Evolutionary conservation across 768 basidiomycete genomes (phyloP).

Genomic region (Lentinula aciculospora): DNA sequence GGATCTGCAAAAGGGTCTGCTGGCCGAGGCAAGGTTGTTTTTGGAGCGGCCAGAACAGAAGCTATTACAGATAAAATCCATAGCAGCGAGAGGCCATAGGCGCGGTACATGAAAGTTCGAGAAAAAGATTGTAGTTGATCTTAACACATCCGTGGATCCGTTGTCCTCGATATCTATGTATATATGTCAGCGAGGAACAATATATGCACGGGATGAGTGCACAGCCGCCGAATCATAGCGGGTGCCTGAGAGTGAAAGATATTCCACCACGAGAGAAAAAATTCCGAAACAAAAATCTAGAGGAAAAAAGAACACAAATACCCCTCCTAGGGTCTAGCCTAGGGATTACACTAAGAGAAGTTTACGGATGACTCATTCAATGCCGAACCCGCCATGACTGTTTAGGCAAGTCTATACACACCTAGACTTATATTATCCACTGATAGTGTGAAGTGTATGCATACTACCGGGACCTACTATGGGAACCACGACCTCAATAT

Average conservation of each 20-base stretch:
- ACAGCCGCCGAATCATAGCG: neutral
- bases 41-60: constrained; percentile 12
- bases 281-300: too few species aligned
- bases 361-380: too few species aligned
- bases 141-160: neutral
- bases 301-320: too few species aligned
- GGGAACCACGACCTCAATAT: too few species aligned
- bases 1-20: constrained; percentile 44
- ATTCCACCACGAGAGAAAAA: too few species aligned
- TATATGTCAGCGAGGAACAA: neutral
- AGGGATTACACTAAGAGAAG: too few species aligned
- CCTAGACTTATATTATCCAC: too few species aligned
- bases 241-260: neutral
- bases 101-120: neutral
- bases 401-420: too few species aligned
- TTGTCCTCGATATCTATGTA: neutral
- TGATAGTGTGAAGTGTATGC: too few species aligned
- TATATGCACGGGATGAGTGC: neutral
- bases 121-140: neutral
- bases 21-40: constrained; percentile 20
- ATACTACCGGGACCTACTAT: too few species aligned
- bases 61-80: constrained; percentile 7
- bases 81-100: constrained; percentile 1
- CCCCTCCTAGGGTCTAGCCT: too few species aligned
- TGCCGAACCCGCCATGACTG: too few species aligned